Conservation (phyloP, 2,329 filamentous ascomycete genomes). For the Fonsecaea nubica region DNA sequence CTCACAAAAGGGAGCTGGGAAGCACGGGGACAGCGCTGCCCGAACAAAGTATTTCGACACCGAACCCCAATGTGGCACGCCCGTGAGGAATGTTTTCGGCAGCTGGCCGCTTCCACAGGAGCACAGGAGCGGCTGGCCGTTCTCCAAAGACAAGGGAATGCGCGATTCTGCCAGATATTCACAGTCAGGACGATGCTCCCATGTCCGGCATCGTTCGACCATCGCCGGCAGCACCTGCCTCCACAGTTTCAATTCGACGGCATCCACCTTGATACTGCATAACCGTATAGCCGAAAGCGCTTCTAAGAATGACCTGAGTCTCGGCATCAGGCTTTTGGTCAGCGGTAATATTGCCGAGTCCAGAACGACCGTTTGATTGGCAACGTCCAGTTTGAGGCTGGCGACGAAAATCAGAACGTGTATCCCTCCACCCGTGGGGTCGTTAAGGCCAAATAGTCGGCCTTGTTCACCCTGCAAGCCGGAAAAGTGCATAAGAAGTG, state of each 20-base stretch:
- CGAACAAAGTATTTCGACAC: constrained; percentile 42
- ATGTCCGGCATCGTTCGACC: constrained; percentile 48
- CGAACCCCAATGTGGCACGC: constrained; percentile 36
- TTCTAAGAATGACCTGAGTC: constrained; percentile 16
- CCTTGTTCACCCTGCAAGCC: constrained; percentile 32
- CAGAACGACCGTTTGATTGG: constrained; percentile 41
- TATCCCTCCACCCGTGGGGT: constrained; percentile 28
- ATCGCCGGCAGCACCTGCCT: constrained; percentile 44
- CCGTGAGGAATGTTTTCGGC: constrained; percentile 36
- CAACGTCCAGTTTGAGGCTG: constrained; percentile 42
- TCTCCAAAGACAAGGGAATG: constrained; percentile 40
- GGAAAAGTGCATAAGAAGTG: constrained; percentile 40
- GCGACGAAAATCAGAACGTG: constrained; percentile 41
- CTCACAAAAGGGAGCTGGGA: constrained; percentile 44
- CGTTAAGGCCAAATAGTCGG: constrained; percentile 26
- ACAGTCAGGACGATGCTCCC: constrained; percentile 47
- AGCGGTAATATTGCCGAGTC: constrained; percentile 46
- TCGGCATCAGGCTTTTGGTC: constrained; percentile 25
- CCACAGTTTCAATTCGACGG: constrained; percentile 45
- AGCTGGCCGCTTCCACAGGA: constrained; percentile 45
- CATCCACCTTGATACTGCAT: constrained; percentile 35
- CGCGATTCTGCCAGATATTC: constrained; percentile 42
- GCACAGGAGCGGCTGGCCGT: constrained; percentile 42
- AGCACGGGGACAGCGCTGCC: constrained; percentile 45
- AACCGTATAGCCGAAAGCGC: constrained; percentile 18